Percentiles rank a stretch among this genome's conserved stretches.
These are phyloP conservation scores for Diaporthe amygdali DNA, from an alignment of 2,329 filamentous ascomycete species.

Conservation along the genomic window DNA sequence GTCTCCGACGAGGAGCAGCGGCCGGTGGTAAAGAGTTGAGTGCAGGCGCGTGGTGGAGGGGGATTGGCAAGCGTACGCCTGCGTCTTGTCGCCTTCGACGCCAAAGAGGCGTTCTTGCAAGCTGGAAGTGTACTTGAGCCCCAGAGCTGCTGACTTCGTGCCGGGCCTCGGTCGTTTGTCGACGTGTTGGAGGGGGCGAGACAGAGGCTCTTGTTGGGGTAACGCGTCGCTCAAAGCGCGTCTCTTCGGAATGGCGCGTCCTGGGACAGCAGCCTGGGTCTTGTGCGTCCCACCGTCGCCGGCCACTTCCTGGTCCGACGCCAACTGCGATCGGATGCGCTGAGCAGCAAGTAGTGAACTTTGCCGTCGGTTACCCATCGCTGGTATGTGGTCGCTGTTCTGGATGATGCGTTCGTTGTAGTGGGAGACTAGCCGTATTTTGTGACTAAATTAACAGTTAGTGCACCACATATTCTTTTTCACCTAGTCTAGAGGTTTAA, in stretches of 20 bases:
- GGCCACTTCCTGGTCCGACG: neutral
- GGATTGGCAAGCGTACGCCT: conserved; percentile 27
- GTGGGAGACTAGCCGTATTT: too few relatives aligned
- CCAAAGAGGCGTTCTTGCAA: conserved; percentile 32
- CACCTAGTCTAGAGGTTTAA: too few relatives aligned
- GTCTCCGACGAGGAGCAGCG: conserved; percentile 49
- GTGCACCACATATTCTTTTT: too few relatives aligned
- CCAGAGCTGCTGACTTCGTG: neutral
- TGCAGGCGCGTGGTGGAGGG: conserved; percentile 39
- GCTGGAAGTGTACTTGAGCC: neutral
- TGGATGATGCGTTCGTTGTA: neutral
- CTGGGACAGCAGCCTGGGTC: neutral
- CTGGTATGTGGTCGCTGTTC: neutral
- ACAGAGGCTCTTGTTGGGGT: neutral
- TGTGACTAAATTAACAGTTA: too few relatives aligned
- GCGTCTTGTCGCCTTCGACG: neutral
- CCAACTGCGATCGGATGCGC: conserved; percentile 15
- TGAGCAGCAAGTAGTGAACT: conserved; percentile 18
- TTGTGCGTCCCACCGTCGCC: neutral
- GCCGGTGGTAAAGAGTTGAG: conserved; percentile 51
- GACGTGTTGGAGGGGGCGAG: neutral
- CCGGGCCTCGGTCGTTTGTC: neutral
- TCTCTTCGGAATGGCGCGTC: neutral
- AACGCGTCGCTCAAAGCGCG: conserved; percentile 14
- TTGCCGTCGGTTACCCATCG: conserved; percentile 17